These are phyloP conservation scores for Cladosporium austrohemisphaericum DNA, from an alignment of 2,329 filamentous ascomycete species.

Conservation along the genomic window DNA sequence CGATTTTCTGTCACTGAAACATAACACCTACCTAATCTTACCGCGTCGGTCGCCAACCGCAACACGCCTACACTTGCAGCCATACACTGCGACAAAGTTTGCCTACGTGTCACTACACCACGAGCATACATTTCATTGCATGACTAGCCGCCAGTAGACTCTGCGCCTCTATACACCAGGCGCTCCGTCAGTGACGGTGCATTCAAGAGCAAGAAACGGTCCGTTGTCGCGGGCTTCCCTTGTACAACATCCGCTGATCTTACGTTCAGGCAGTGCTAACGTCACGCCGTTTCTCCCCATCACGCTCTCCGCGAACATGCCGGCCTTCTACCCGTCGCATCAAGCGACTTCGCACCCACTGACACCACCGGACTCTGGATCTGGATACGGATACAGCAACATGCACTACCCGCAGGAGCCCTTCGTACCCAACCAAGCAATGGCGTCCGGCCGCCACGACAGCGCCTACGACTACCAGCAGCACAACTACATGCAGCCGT, in stretches of 20 bases:
- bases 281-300: slow-evolving; percentile 42
- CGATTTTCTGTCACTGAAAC: slow-evolving; percentile 10
- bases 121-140: slow-evolving; percentile 18
- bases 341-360: slow-evolving; percentile 42
- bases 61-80: slow-evolving; percentile 2
- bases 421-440: slow-evolving; percentile 39
- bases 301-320: slow-evolving; percentile 43
- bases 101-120: slow-evolving; percentile 10
- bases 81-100: slow-evolving; percentile 1
- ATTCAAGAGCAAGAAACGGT: slow-evolving; percentile 26
- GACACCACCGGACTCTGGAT: slow-evolving; percentile 48
- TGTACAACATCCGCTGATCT: slow-evolving; percentile 7
- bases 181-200: slow-evolving; percentile 27
- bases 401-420: slow-evolving; percentile 46
- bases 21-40: slow-evolving; percentile 12
- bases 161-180: slow-evolving; percentile 20
- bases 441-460: slow-evolving; percentile 39
- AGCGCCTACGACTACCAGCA: slow-evolving; percentile 44
- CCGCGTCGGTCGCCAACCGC: slow-evolving; percentile 12
- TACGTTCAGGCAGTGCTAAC: slow-evolving; percentile 15
- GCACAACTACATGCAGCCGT: slow-evolving; percentile 42
- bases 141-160: slow-evolving; percentile 22
- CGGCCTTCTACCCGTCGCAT: slow-evolving; percentile 46
- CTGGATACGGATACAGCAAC: slow-evolving; percentile 34
- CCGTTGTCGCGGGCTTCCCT: slow-evolving; percentile 9